A percentile compares a stretch with the other conserved stretches of the same genome.
Evolutionary conservation across 2,329 filamentous ascomycete genomes (phyloP).

Genomic region (Helotiales sp.): DNA sequence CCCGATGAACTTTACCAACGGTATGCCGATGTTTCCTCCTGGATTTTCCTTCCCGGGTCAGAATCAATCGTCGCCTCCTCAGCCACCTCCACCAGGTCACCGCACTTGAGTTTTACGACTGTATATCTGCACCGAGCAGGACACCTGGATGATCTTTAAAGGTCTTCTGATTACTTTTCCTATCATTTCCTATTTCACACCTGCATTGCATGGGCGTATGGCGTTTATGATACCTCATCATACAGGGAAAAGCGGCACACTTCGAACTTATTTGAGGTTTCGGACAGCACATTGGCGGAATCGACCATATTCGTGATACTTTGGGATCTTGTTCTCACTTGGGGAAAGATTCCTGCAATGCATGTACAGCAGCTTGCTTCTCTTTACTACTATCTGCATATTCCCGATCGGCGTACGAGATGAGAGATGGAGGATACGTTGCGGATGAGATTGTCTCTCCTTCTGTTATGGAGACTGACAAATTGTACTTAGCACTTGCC

Average conservation of each 20-base stretch:
- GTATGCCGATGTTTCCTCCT: conserved; percentile 51
- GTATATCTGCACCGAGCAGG: not conserved
- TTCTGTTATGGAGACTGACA: not conserved
- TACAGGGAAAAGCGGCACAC: not conserved
- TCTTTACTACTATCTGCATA: not conserved
- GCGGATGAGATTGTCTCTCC: not conserved
- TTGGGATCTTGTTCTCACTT: not conserved
- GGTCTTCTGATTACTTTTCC: not conserved
- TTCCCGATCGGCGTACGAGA: not conserved
- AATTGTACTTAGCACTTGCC: not conserved
- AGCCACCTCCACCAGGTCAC: conserved; percentile 30
- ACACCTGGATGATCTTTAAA: not conserved
- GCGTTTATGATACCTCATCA: conserved; percentile 1
- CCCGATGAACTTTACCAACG: conserved; percentile 47
- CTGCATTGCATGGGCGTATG: conserved; percentile 13
- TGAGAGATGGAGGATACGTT: not conserved
- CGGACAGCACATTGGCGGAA: not conserved
- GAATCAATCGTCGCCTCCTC: conserved; percentile 25
- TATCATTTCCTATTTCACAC: conserved; percentile 1
- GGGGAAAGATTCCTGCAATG: not conserved
- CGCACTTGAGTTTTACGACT: conserved; percentile 13
- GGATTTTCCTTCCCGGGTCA: conserved; percentile 40
- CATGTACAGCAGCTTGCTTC: not conserved
- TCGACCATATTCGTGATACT: not conserved
- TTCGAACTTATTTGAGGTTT: not conserved